Conservation (phyloP, 202 grass and related monocot species). For the Panicum virgatum region DNA sequence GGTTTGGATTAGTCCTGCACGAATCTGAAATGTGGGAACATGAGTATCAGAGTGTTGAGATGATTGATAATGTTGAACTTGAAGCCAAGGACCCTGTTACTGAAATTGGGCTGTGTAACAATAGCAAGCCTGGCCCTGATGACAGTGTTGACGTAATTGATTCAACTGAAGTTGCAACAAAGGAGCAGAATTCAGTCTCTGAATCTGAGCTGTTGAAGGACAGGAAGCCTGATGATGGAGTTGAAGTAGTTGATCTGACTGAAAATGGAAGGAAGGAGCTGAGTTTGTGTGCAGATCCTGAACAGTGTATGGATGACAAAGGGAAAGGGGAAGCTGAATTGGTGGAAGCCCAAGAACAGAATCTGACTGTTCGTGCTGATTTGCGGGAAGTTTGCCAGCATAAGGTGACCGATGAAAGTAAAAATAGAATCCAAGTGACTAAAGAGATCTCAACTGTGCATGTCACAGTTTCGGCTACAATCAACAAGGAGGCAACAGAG, state of each 20-base stretch:
- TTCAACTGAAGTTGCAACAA: constrained; percentile 5
- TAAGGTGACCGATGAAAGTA: not conserved
- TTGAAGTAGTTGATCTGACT: not conserved
- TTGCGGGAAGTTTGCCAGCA: not conserved
- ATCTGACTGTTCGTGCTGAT: not conserved
- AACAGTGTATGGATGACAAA: not conserved
- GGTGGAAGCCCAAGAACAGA: not conserved
- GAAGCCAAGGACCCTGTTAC: not conserved
- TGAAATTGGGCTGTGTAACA: not conserved
- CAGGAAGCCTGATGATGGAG: not conserved
- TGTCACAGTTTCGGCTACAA: not conserved
- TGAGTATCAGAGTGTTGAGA: constrained; percentile 2
- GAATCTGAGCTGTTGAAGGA: not conserved
- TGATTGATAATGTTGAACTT: not conserved
- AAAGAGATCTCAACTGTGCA: not conserved
- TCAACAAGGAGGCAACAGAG: not conserved
- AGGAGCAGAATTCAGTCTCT: not conserved
- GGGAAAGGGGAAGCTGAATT: not conserved
- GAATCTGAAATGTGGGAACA: constrained; percentile 37
- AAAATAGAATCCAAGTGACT: not conserved
- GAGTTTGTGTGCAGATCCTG: not conserved
- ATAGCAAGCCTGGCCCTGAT: not conserved
- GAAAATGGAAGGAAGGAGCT: not conserved
- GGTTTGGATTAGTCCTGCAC: constrained; percentile 46
- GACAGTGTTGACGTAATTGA: not conserved